Evolutionary conservation across 371 early-diverging fungal species (phyloP), one percentile per base, ranked within the genome.

Genomic region (Apophysomyces elegans): DNA sequence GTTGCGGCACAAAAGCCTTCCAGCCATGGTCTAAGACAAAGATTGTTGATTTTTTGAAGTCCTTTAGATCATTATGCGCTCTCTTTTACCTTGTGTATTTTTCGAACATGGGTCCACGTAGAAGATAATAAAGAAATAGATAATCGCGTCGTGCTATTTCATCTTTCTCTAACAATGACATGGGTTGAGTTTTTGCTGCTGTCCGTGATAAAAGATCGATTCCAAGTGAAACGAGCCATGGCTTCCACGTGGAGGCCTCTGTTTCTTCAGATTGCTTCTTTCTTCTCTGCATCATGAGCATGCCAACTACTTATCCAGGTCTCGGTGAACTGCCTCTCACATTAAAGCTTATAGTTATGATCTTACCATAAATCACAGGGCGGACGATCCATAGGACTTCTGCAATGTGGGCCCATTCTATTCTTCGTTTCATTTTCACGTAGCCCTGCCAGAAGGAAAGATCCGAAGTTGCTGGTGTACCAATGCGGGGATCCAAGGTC

Each of bases 301-400:
- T 50, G 32, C 58, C 47, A 18, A 57, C 32, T 46, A 37, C 56
- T 9, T 12, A 39, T 8, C 7, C 13, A 43, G 32, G 32, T 26
- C 32, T 26, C 32, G 32, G 32, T 26, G 32, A 26, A 2, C 32
- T 1, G 32, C 32, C 0, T 26, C 32, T 26, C 32, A 26, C 2
- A 26, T 26, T 26, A 3, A 26, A 1, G 2, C 3, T 26, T 1
- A 26, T 62, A 39, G 4, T 3, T 2, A 45, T 36, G 36, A 0
- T 0, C 43, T 70, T 76, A 80, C 81, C 76, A 60, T 78, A 80
- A 12, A 80, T 44, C 6, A 80, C 46, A 16, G 81, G 81, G 7
- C 81, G 69, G 5, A 71, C 16, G 2, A 76, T 73, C 81, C 81
- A 80, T 36, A 78, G 32, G 21, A 78, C 37, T 50, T 80, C 81